These are phyloP conservation scores for Dendrobium catenatum DNA, from an alignment of 106 monocot genomes.

Conservation along the genomic window DNA sequence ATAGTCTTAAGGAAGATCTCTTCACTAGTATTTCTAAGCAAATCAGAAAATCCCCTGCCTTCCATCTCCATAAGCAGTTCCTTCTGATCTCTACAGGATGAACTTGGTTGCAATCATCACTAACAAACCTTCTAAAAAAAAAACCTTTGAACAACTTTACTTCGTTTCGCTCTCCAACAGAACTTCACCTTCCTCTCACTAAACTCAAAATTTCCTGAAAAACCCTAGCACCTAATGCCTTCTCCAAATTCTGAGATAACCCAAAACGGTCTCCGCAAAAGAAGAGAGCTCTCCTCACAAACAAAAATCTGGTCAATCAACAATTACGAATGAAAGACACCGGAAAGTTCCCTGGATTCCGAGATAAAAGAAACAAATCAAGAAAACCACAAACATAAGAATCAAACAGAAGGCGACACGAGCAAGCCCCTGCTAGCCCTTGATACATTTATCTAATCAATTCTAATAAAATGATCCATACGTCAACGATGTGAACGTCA, in stretches of 20 bases:
- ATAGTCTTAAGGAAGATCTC: constrained; percentile 50
- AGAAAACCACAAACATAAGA: background rate
- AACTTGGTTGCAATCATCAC: background rate
- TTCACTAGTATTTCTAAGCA: constrained; percentile 48
- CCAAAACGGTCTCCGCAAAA: background rate
- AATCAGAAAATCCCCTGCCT: constrained; percentile 47
- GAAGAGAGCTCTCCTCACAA: background rate
- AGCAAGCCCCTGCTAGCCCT: background rate
- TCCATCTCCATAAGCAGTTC: constrained; percentile 39
- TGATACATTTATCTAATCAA: background rate
- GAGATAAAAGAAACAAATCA: background rate
- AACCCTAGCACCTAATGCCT: too few species aligned
- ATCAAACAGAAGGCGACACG: background rate
- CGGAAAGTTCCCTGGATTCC: constrained; percentile 4
- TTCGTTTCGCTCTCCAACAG: background rate
- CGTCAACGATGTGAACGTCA: background rate
- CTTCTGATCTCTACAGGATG: background rate
- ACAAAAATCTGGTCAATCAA: background rate
- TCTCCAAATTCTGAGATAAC: background rate
- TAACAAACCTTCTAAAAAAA: background rate
- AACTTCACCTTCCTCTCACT: background rate
- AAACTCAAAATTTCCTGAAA: background rate
- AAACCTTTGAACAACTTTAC: background rate
- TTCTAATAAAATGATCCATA: background rate
- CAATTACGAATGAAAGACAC: background rate